phyloP scores from a whole-genome alignment of 768 basidiomycete species.

The Russula lepida region DNA sequence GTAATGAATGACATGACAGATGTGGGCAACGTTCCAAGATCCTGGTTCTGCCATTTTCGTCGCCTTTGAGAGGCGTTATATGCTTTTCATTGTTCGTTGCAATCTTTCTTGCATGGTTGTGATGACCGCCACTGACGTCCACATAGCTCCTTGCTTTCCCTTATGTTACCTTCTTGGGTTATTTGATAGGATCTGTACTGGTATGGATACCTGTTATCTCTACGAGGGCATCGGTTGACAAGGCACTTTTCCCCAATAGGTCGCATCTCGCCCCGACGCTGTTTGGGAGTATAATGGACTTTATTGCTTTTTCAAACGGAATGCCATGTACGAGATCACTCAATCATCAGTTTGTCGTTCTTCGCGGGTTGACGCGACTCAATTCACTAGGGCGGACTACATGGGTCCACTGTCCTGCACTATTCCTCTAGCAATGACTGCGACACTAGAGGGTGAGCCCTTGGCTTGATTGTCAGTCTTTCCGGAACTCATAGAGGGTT shows the following conservation, averaged over 20 bases:
- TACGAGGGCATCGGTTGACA: neutral
- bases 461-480: neutral
- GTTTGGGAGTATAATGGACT: conserved; percentile 35
- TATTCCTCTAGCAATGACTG: conserved; percentile 32
- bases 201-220: neutral
- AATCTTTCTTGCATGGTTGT: neutral
- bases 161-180: conserved; percentile 37
- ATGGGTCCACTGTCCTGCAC: conserved; percentile 40
- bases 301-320: conserved; percentile 38
- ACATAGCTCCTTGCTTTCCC: conserved; percentile 32
- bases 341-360: neutral
- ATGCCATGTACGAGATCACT: conserved; percentile 31
- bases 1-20: conserved; percentile 21
- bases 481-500: neutral
- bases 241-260: conserved; percentile 2
- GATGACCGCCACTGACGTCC: conserved; percentile 7
- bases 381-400: conserved; percentile 14
- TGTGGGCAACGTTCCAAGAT: conserved; percentile 31
- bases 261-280: conserved; percentile 22
- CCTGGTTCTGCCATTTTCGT: conserved; percentile 19
- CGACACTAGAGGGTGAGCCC: conserved; percentile 39
- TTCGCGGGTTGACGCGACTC: neutral
- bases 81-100: conserved; percentile 23
- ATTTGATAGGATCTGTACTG: conserved; percentile 30
- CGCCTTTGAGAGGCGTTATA: conserved; percentile 25